phyloP scores from a whole-genome alignment of 345 rosid genomes.

The Gossypium rotundifolium region DNA sequence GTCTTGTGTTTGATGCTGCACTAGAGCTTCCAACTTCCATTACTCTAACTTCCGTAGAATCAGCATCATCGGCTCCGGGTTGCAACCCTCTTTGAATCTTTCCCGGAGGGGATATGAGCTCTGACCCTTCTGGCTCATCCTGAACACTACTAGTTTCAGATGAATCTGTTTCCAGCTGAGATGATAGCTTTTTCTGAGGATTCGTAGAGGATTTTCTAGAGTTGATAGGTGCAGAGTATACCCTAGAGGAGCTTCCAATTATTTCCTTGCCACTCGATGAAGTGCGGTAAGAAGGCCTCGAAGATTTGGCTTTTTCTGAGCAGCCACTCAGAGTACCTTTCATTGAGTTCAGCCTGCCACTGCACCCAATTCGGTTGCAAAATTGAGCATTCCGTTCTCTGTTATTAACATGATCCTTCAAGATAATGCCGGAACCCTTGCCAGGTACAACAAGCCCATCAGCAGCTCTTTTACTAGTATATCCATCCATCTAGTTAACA shows the following conservation, averaged over 20 bases:
- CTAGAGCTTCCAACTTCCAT: constrained; percentile 47
- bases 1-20: constrained; percentile 39
- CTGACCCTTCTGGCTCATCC: constrained; percentile 47
- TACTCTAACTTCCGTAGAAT: constrained; percentile 21
- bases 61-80: constrained; percentile 27
- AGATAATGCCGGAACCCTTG: constrained; percentile 47
- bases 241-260: constrained; percentile 62
- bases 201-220: constrained; percentile 34
- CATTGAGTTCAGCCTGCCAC: constrained; percentile 44
- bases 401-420: constrained; percentile 52
- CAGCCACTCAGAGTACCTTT: constrained; percentile 42
- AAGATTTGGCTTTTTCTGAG: constrained; percentile 49
- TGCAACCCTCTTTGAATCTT: constrained; percentile 37
- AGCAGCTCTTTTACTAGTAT: constrained; percentile 56
- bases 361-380: constrained; percentile 62
- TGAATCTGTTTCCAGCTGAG: constrained; percentile 51
- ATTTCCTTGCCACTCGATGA: constrained; percentile 59
- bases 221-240: constrained; percentile 26
- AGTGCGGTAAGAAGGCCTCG: constrained; percentile 40
- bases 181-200: constrained; percentile 38
- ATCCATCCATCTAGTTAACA: constrained; percentile 56
- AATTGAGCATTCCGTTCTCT: constrained; percentile 51
- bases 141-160: constrained; percentile 58
- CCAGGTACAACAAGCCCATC: constrained; percentile 37
- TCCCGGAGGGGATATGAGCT: constrained; percentile 29